phyloP scores from a whole-genome alignment of 78 protist genomes.

The Creolimax fragrantissima region DNA sequence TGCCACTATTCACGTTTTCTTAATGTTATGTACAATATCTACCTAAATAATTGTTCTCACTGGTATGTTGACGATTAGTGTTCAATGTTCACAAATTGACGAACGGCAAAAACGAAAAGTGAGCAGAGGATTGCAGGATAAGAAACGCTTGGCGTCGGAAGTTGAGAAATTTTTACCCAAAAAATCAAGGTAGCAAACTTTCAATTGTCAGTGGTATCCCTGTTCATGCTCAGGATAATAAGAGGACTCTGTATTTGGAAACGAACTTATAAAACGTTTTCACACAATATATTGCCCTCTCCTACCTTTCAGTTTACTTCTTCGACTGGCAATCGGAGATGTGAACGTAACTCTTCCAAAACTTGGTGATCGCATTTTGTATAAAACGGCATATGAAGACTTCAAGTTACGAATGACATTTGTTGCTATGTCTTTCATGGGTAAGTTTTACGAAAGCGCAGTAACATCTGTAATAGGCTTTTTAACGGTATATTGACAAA shows the following conservation, averaged over 20 bases:
- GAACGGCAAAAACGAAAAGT: neutral
- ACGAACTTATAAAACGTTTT: no score
- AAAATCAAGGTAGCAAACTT: neutral
- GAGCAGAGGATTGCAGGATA: neutral
- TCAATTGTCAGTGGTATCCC: no score
- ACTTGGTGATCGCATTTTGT: neutral
- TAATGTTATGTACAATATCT: no score
- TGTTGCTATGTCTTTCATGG: neutral
- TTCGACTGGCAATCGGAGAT: neutral
- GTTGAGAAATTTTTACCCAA: neutral
- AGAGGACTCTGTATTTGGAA: no score
- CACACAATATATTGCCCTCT: no score
- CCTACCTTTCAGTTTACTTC: neutral
- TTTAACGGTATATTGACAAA: no score
- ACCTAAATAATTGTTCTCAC: no score
- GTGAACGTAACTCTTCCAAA: neutral
- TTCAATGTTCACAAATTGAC: no score
- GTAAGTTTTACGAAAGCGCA: neutral
- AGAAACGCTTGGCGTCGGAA: neutral
- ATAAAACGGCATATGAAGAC: neutral
- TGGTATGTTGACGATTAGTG: no score
- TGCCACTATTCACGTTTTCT: no score
- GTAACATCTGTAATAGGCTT: no score
- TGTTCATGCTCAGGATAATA: no score
- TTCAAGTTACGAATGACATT: neutral